Percentiles rank a stretch among this genome's conserved stretches.
phyloP scores from a whole-genome alignment of 345 rosid species.

The Acer campestre region DNA sequence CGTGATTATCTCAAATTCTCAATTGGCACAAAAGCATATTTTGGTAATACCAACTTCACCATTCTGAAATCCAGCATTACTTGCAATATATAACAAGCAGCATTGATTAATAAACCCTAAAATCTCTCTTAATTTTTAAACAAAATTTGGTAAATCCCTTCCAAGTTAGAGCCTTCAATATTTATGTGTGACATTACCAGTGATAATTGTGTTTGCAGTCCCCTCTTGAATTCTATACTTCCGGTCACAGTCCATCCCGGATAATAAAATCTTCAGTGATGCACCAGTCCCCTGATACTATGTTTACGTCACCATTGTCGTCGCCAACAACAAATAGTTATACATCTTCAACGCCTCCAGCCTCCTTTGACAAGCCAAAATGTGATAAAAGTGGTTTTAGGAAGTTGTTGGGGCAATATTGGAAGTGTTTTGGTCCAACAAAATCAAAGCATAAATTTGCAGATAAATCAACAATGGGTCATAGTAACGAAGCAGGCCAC shows the following conservation, averaged over 20 bases:
- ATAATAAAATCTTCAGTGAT: too few relatives aligned
- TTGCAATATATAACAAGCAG: background rate
- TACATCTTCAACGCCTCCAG: background rate
- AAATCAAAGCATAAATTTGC: background rate
- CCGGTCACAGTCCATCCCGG: background rate
- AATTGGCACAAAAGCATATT: background rate
- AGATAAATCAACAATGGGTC: background rate
- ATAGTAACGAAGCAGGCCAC: background rate
- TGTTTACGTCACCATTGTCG: background rate
- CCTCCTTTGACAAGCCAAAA: background rate
- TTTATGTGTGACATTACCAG: background rate
- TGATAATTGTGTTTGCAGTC: background rate
- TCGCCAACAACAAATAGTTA: background rate
- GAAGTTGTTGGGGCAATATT: slow-evolving; percentile 3
- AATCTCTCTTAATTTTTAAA: background rate
- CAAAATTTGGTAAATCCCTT: too few relatives aligned
- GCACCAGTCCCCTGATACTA: background rate
- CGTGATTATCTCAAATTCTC: background rate
- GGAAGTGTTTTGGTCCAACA: background rate
- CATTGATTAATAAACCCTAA: background rate
- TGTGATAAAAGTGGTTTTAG: background rate
- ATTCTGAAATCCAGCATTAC: background rate
- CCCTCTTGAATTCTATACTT: background rate
- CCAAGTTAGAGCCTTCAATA: background rate
- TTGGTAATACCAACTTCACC: background rate